Base-by-base conservation (phyloP, 805 yeast species). In the Myxozyma sirexii region DNA sequence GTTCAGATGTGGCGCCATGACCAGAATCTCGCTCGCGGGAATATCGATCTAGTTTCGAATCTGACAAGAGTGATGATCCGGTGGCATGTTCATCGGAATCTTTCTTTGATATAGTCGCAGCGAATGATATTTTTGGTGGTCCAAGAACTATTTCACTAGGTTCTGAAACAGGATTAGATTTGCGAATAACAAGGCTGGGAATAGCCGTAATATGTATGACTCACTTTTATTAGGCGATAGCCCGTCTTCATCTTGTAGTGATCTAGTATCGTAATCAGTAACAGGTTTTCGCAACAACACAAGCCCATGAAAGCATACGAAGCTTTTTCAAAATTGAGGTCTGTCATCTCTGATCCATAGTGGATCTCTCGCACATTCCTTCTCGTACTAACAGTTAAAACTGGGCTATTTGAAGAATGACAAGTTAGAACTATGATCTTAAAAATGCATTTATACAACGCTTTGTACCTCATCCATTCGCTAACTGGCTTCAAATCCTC, bases 91-190 rank as follows among this genome's bases (percentile, higher is more conserved):
- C 51, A 13, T 44, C 51, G 1, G 24, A 17, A 21, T 53, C 57
- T 26, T 53, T 53, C 44, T 44, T 53, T 3, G 44, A 31, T 23
- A 37, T 21, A 26, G 48, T 5, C 3, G 39, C 29, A 4, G 57
- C 64, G 27, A 62, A 62, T 2, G 65, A 62, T 7, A 62, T 62
- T 26, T 62, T 62, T 3, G 65, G 65, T 1, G 65, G 65, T n/a
- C 65, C 60, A 3, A 62, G 45, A 13, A 62, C 48, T 8, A 62
- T 62, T 21, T 55, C 57, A 19, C 50, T 56, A 10, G 17, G 43
- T 19, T 26, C 46, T 39, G 31, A 5, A 1, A 8, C 6, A n/a
- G 3, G 33, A 27, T 35, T 31, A 48, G 43, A 24, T 23, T 24
- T 29, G 42, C n/a, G 37, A n/a, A 15, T n/a, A n/a, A n/a, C 41